Conservation (phyloP, 208 protist species). For the Leishmania amazonensis region DNA sequence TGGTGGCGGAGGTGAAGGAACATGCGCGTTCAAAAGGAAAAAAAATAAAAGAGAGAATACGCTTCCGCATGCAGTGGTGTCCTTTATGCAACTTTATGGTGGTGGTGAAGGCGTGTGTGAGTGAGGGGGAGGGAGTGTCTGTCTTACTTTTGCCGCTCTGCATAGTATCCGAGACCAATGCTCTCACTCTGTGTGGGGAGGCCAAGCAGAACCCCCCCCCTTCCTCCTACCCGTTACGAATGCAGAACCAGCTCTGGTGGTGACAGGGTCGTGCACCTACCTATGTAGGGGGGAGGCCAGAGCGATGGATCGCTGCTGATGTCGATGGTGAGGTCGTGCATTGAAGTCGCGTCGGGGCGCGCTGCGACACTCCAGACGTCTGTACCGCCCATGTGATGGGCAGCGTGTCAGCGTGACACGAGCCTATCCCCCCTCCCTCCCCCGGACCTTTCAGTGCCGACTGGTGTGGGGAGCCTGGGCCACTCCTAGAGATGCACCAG, state of each 20-base stretch:
- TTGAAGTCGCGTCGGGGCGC: not conserved
- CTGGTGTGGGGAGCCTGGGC: not conserved
- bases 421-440: too few relatives aligned
- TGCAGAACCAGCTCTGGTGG: not conserved
- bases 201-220: not conserved
- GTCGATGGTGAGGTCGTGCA: not conserved
- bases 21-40: not conserved
- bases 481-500: not conserved
- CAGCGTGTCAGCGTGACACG: not conserved
- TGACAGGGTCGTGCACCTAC: not conserved
- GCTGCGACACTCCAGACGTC: not conserved
- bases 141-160: not conserved
- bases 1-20: not conserved
- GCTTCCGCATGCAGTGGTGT: not conserved
- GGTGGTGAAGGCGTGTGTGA: not conserved
- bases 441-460: not conserved
- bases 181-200: too few relatives aligned
- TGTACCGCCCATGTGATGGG: not conserved
- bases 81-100: not conserved
- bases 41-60: not conserved
- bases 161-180: too few relatives aligned
- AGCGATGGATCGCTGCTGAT: not conserved
- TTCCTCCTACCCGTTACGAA: not conserved
- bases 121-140: not conserved
- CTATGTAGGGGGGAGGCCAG: too few relatives aligned